Evolutionary conservation across 768 basidiomycete genomes (phyloP).

Genomic region (Kondoa malvinella): DNA sequence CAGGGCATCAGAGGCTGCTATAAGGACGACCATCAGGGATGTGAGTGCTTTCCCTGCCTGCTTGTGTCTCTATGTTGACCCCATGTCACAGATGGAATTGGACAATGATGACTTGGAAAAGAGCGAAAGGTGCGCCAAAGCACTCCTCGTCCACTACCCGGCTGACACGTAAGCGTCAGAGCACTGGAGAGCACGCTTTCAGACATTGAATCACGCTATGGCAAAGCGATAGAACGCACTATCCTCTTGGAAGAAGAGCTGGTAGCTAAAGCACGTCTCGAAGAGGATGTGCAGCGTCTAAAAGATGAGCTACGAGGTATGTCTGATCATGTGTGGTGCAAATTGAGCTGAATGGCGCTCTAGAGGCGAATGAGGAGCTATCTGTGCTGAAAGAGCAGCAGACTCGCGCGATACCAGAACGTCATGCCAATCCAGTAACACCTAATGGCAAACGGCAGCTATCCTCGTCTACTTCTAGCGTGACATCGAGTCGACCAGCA

Average conservation of each 20-base stretch:
- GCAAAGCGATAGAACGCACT: conserved; percentile 83
- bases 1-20: conserved; percentile 50
- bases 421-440: neutral
- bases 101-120: conserved; percentile 95
- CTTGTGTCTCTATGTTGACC: neutral
- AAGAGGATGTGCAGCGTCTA: conserved; percentile 76
- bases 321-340: conserved; percentile 19
- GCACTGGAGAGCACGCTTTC: conserved; percentile 33
- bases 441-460: no score
- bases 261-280: conserved; percentile 69
- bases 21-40: conserved; percentile 59
- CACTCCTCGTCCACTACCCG: neutral
- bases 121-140: conserved; percentile 49
- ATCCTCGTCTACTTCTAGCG: no score
- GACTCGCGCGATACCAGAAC: neutral
- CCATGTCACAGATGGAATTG: conserved; percentile 48
- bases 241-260: conserved; percentile 91
- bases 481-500: no score
- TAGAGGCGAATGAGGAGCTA: neutral
- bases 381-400: neutral
- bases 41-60: neutral
- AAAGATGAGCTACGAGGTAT: conserved; percentile 84
- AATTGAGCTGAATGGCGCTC: no score
- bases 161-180: conserved; percentile 25
- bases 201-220: conserved; percentile 62